Conservation (phyloP, 2,329 filamentous ascomycete genomes). For the Cryphonectria nitschkei region DNA sequence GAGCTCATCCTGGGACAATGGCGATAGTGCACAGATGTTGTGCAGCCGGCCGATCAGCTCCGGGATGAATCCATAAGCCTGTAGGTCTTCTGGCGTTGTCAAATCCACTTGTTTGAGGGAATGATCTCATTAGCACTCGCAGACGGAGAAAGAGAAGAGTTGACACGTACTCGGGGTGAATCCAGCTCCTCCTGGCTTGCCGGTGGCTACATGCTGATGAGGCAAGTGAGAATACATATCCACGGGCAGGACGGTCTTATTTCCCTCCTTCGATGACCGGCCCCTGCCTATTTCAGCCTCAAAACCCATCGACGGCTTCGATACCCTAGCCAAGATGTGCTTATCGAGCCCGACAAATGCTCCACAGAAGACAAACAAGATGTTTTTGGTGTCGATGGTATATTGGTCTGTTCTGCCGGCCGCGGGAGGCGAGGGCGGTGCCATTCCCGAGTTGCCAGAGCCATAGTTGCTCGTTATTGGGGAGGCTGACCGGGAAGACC, state of each 20-base stretch:
- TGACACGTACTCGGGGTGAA: slow-evolving; percentile 49
- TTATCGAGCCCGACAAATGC: slow-evolving; percentile 94
- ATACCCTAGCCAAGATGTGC: slow-evolving; percentile 81
- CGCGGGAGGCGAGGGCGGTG: slow-evolving; percentile 51
- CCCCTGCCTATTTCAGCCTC: slow-evolving; percentile 71
- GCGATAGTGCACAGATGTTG: slow-evolving; percentile 82
- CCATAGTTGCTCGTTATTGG: slow-evolving; percentile 59
- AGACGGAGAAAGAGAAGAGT: neutral
- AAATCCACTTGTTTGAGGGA: slow-evolving; percentile 59
- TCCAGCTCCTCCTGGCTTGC: slow-evolving; percentile 33
- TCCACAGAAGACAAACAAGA: slow-evolving; percentile 94
- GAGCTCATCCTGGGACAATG: slow-evolving; percentile 69
- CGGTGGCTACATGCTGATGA: slow-evolving; percentile 48
- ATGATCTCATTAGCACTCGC: slow-evolving; percentile 11
- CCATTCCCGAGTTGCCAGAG: slow-evolving; percentile 48
- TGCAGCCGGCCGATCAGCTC: slow-evolving; percentile 96
- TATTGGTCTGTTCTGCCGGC: slow-evolving; percentile 63
- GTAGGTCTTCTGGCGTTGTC: slow-evolving; percentile 74
- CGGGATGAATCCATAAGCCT: slow-evolving; percentile 88
- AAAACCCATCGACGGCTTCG: slow-evolving; percentile 86
- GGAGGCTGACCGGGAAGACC: slow-evolving; percentile 57
- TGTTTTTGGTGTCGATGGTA: slow-evolving; percentile 90
- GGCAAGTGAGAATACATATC: slow-evolving; percentile 61
- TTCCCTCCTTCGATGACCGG: slow-evolving; percentile 51
- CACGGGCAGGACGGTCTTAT: slow-evolving; percentile 65